Evolutionary conservation across 2,329 filamentous ascomycete species (phyloP).

Genomic region (Whalleya microplaca): DNA sequence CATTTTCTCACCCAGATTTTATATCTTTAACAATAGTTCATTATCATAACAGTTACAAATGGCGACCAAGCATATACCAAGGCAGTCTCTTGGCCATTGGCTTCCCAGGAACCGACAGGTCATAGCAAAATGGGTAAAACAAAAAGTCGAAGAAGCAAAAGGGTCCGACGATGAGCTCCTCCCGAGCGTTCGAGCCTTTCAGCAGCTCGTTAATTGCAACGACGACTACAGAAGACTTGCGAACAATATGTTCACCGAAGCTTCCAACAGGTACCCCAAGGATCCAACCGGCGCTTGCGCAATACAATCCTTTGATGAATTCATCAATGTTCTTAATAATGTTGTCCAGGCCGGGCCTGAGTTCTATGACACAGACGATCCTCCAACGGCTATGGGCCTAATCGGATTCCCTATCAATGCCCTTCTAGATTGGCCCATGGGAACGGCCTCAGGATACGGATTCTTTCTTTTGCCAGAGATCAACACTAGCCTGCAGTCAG

Average conservation of each 20-base stretch:
- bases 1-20: too few relatives aligned
- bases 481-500: conserved; percentile 54
- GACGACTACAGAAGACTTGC: too few relatives aligned
- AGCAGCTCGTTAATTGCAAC: too few relatives aligned
- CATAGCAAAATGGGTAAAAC: too few relatives aligned
- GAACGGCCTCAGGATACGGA: conserved; percentile 54
- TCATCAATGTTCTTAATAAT: background rate
- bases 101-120: too few relatives aligned
- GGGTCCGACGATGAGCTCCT: too few relatives aligned
- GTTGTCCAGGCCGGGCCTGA: conserved; percentile 7
- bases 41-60: too few relatives aligned
- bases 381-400: conserved; percentile 38
- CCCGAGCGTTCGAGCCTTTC: too few relatives aligned
- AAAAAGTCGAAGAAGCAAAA: too few relatives aligned
- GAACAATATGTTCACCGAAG: conserved; percentile 7
- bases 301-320: background rate
- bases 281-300: conserved; percentile 1
- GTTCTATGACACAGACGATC: conserved; percentile 43
- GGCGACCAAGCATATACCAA: too few relatives aligned
- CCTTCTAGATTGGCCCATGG: conserved; percentile 63
- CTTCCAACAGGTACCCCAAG: conserved; percentile 3
- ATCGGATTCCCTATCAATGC: conserved; percentile 61
- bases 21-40: too few relatives aligned
- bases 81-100: too few relatives aligned
- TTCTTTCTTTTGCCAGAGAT: conserved; percentile 57